Percentiles rank a stretch among this genome's conserved stretches.
Conservation (phyloP, 805 yeast species). For the Isabelozyma pseudorhagii region DNA sequence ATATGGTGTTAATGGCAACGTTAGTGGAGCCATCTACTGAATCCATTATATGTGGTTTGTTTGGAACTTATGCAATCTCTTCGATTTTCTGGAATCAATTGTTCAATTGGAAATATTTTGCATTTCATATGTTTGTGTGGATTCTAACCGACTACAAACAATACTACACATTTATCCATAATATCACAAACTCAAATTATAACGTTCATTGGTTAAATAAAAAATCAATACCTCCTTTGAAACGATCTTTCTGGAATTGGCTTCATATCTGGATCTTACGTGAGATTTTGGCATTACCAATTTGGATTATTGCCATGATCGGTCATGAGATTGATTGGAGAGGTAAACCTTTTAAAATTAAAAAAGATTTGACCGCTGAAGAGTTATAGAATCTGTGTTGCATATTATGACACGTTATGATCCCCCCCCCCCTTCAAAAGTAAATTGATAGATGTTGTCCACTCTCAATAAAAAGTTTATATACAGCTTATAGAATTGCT, state of each 20-base stretch:
- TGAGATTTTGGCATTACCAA: conserved; percentile 74
- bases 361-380: conserved; percentile 74
- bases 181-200: conserved; percentile 10
- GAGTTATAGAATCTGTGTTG: conserved; percentile 30
- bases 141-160: conserved; percentile 60
- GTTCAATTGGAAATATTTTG: conserved; percentile 38
- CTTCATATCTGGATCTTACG: conserved; percentile 57
- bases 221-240: conserved; percentile 11
- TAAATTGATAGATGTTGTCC: too few relatives aligned
- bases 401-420: neutral
- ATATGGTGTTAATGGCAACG: conserved; percentile 85
- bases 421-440: neutral
- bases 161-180: conserved; percentile 41
- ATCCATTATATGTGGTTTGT: conserved; percentile 59
- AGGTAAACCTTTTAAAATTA: conserved; percentile 69
- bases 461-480: too few relatives aligned
- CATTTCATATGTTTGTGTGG: conserved; percentile 63
- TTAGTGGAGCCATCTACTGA: conserved; percentile 86
- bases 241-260: conserved; percentile 23
- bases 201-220: conserved; percentile 26
- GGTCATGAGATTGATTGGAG: conserved; percentile 81
- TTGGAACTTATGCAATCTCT: conserved; percentile 61
- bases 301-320: conserved; percentile 77
- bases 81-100: conserved; percentile 32
- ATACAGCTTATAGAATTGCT: too few relatives aligned